Percentiles rank a stretch among this genome's conserved stretches.
Evolutionary conservation across 768 basidiomycete genomes (phyloP).

Genomic region (Leucosporidium yakuticum): DNA sequence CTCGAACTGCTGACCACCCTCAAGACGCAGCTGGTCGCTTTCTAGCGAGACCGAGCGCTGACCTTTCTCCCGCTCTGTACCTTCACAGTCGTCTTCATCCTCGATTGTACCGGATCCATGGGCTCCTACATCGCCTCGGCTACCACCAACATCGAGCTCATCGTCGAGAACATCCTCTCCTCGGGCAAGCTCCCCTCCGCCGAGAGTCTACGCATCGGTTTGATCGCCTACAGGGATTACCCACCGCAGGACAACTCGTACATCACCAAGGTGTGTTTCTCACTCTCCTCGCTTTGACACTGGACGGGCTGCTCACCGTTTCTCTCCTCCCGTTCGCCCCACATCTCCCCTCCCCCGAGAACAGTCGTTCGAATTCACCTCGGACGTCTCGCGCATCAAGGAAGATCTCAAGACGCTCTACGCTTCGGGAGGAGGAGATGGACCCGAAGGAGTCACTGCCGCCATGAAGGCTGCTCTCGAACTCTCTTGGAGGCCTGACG

Average conservation of each 20-base stretch:
- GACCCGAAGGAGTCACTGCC: slow-evolving; percentile 95
- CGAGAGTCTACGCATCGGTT: slow-evolving; percentile 81
- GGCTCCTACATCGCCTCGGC: slow-evolving; percentile 33
- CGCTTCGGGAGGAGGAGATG: slow-evolving; percentile 77
- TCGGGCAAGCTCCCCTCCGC: slow-evolving; percentile 77
- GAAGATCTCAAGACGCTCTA: slow-evolving; percentile 74
- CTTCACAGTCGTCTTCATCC: slow-evolving; percentile 30
- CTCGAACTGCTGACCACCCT: no score
- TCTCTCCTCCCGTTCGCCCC: no score
- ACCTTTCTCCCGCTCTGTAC: neutral
- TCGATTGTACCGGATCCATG: slow-evolving; percentile 36
- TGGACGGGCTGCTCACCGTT: no score
- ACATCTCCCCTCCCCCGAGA: slow-evolving; percentile 39
- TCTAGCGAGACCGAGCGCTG: neutral
- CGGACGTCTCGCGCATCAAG: slow-evolving; percentile 80
- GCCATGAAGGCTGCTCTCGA: slow-evolving; percentile 72
- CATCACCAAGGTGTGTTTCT: slow-evolving; percentile 49
- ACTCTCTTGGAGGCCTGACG: slow-evolving; percentile 81
- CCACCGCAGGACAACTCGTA: slow-evolving; percentile 94
- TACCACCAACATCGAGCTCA: slow-evolving; percentile 47
- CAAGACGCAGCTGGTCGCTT: neutral
- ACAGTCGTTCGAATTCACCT: slow-evolving; percentile 86
- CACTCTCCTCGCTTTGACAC: no score
- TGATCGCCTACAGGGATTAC: slow-evolving; percentile 85
- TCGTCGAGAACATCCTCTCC: slow-evolving; percentile 88